Evolutionary conservation across 2,329 filamentous ascomycete species (phyloP).

Genomic region (Neospermospora avenae): DNA sequence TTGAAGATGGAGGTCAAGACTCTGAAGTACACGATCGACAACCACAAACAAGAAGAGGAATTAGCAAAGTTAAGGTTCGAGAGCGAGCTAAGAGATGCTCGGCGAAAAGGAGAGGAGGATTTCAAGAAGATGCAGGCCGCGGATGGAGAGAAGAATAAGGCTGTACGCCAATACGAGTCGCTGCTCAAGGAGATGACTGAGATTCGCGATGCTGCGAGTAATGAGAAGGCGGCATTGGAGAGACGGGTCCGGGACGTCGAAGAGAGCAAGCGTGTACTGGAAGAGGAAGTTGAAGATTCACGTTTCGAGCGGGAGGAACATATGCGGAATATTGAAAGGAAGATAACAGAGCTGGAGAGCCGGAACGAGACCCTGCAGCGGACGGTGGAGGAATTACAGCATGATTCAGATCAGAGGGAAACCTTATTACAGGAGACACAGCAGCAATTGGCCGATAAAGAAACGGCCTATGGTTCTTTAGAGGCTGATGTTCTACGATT

Average conservation of each 20-base stretch:
- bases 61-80: constrained; percentile 74
- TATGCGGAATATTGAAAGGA: constrained; percentile 58
- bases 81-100: constrained; percentile 77
- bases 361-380: constrained; percentile 56
- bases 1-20: constrained; percentile 87
- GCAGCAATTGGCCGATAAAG: constrained; percentile 56
- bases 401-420: constrained; percentile 40
- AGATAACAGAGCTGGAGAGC: constrained; percentile 58
- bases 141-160: constrained; percentile 52
- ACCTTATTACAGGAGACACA: constrained; percentile 33
- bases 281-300: constrained; percentile 79
- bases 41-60: constrained; percentile 82
- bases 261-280: constrained; percentile 68
- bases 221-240: constrained; percentile 63
- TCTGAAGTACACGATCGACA: constrained; percentile 82
- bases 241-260: constrained; percentile 66
- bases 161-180: constrained; percentile 47
- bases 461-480: constrained; percentile 67
- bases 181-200: constrained; percentile 51
- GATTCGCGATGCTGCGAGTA: constrained; percentile 47
- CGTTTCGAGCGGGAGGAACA: constrained; percentile 64
- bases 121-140: constrained; percentile 64
- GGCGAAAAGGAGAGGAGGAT: constrained; percentile 80
- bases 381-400: constrained; percentile 48
- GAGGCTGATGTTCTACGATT: constrained; percentile 81